These are phyloP conservation scores for Geotrichum europaeum DNA, from an alignment of 1,139 yeast genomes.

Conservation along the genomic window DNA sequence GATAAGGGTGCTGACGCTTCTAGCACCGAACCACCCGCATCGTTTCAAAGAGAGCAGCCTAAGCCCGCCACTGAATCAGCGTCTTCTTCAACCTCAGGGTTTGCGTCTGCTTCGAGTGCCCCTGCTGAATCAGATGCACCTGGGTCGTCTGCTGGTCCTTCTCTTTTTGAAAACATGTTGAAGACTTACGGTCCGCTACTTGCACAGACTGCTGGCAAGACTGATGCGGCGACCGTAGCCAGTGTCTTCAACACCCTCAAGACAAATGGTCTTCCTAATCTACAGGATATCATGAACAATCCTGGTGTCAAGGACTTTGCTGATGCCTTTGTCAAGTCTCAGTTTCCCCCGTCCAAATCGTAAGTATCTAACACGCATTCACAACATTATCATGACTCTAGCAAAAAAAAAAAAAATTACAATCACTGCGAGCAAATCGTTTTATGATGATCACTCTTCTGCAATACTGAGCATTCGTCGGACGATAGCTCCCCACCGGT, in stretches of 20 bases:
- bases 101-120: constrained; percentile 19
- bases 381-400: not conserved
- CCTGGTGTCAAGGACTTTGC: constrained; percentile 69
- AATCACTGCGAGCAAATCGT: not conserved
- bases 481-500: not conserved
- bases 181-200: constrained; percentile 60
- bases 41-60: constrained; percentile 25
- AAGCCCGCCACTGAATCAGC: constrained; percentile 25
- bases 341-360: not conserved
- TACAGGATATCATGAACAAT: constrained; percentile 70
- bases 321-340: constrained; percentile 21
- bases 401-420: not conserved
- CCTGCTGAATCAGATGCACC: constrained; percentile 48
- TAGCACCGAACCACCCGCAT: constrained; percentile 13
- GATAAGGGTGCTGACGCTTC: constrained; percentile 33
- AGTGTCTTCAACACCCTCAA: constrained; percentile 19
- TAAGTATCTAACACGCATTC: not conserved
- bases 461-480: constrained; percentile 5
- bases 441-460: constrained; percentile 8
- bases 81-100: constrained; percentile 29
- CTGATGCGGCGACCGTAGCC: constrained; percentile 87
- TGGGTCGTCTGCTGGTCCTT: constrained; percentile 49
- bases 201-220: constrained; percentile 75
- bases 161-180: constrained; percentile 65
- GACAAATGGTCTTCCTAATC: constrained; percentile 42